Base-by-base conservation (phyloP, 257 asterid genomes). In the Solanum raphanifolium region DNA sequence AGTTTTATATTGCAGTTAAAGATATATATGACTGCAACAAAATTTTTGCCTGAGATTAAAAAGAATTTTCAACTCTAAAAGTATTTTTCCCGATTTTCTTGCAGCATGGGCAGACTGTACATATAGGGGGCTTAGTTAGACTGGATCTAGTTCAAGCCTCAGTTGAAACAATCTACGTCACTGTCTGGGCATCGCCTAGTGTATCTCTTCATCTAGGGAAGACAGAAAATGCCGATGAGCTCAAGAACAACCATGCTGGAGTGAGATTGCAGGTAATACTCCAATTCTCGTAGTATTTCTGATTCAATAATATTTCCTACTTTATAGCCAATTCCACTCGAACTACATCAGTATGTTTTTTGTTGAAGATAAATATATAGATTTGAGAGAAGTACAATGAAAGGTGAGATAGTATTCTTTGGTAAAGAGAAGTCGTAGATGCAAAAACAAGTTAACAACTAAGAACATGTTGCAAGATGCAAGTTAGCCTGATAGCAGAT, bases 31-130 rank as follows among this genome's bases (percentile, higher is more conserved):
- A 74, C 34, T n/a, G 58, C 58, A 39, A 3, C 34, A 11, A 13
- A 36, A 2, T 12, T 38, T 21, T 74, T 34, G 27, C 20, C 55
- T 23, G 58, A 3, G 55, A 3, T 75, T 48, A 75, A 36, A 25
- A 36, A 36, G 34, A 38, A 5, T 12, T 75, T 21, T 36, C 11
- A 1, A 43, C 85, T 27, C 39, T 23, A 36, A 4, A 15, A 4
- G 27, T 27, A 79, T 27, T 9, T 25, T 79, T 8, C n/a, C 5
- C 38, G 86, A 87, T 78, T 41, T 85, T 58, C 69, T 73, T 94
- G 94, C 93, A 96, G 99, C 93, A 94, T 65, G 98, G 99, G 85
- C 98, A 95, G 90, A 90, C 98, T 41, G 75, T 95, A 89, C 98
- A 95, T 90, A 90, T 95, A 62, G 98, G 99, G 71, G 94, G 97